Percentiles rank a stretch among this genome's conserved stretches.
Conservation (phyloP, 768 basidiomycete genomes). For the Mycena capillaripes region DNA sequence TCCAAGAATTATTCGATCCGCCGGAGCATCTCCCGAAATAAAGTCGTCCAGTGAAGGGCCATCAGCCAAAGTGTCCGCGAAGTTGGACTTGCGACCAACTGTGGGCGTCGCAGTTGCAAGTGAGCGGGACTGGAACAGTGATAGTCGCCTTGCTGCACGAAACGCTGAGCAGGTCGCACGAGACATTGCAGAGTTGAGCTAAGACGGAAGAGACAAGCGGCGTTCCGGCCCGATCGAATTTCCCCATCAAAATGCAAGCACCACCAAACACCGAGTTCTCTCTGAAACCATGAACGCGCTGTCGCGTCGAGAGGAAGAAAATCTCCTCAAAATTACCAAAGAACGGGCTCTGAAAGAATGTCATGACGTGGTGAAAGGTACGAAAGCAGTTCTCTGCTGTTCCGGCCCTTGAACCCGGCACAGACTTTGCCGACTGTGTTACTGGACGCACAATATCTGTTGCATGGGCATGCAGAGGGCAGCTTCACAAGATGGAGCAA, state of each 20-base stretch:
- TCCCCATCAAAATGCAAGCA: not conserved
- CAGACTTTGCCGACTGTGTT: slow-evolving; percentile 91
- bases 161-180: slow-evolving; percentile 20
- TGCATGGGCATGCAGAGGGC: slow-evolving; percentile 84
- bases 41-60: slow-evolving; percentile 90
- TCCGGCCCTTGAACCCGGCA: slow-evolving; percentile 6
- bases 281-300: slow-evolving; percentile 77
- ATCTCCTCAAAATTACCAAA: slow-evolving; percentile 86
- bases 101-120: slow-evolving; percentile 62
- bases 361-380: slow-evolving; percentile 82
- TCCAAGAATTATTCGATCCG: slow-evolving; percentile 77
- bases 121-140: slow-evolving; percentile 50
- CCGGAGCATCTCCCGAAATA: slow-evolving; percentile 66
- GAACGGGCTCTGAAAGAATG: slow-evolving; percentile 85
- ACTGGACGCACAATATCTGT: slow-evolving; percentile 86
- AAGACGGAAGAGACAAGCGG: not conserved
- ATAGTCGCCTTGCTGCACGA: slow-evolving; percentile 30
- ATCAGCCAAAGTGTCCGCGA: slow-evolving; percentile 66
- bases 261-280: slow-evolving; percentile 16
- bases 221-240: slow-evolving; percentile 1
- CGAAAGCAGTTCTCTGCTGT: not conserved
- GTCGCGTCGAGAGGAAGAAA: slow-evolving; percentile 91
- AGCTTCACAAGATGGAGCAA: slow-evolving; percentile 77
- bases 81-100: slow-evolving; percentile 53
- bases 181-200: slow-evolving; percentile 10